These are phyloP conservation scores for Alternaria brassicae DNA, from an alignment of 2,329 filamentous ascomycete genomes.

Conservation along the genomic window DNA sequence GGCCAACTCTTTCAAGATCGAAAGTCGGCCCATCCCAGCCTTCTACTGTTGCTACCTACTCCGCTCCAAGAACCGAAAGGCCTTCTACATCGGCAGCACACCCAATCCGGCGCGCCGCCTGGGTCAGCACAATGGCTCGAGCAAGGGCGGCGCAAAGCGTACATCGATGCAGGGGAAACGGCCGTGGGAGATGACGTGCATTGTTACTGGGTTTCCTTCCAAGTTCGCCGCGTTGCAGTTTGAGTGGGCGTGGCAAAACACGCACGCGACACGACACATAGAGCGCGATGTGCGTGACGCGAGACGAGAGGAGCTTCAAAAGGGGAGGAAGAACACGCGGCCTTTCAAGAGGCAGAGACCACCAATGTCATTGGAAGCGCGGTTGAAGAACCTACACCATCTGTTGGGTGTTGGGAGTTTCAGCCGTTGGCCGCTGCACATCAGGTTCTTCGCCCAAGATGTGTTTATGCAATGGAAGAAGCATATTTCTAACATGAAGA, in stretches of 20 bases:
- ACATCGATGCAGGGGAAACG: constrained; percentile 73
- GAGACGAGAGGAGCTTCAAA: constrained; percentile 44
- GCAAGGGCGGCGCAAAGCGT: constrained; percentile 78
- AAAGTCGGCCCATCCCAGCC: constrained; percentile 69
- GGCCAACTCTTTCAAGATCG: constrained; percentile 22
- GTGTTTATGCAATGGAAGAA: constrained; percentile 74
- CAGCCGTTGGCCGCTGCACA: constrained; percentile 77
- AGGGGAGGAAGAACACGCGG: constrained; percentile 35
- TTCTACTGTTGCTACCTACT: constrained; percentile 95
- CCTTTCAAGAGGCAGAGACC: constrained; percentile 55
- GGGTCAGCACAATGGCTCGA: constrained; percentile 87
- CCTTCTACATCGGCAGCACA: constrained; percentile 89
- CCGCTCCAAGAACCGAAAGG: constrained; percentile 76
- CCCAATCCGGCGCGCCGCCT: constrained; percentile 85
- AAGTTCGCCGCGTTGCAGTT: constrained; percentile 90
- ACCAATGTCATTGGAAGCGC: constrained; percentile 68
- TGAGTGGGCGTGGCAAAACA: constrained; percentile 95
- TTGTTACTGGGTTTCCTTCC: constrained; percentile 89
- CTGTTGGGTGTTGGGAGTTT: constrained; percentile 83
- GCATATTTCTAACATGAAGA: constrained; percentile 44
- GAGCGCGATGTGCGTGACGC: constrained; percentile 52
- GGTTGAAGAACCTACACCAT: constrained; percentile 81
- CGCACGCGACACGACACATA: constrained; percentile 81
- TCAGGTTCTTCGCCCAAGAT: constrained; percentile 79
- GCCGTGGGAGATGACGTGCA: constrained; percentile 81